Evolutionary conservation across 2,329 filamentous ascomycete species (phyloP).

Genomic region (Onygenales sp.): DNA sequence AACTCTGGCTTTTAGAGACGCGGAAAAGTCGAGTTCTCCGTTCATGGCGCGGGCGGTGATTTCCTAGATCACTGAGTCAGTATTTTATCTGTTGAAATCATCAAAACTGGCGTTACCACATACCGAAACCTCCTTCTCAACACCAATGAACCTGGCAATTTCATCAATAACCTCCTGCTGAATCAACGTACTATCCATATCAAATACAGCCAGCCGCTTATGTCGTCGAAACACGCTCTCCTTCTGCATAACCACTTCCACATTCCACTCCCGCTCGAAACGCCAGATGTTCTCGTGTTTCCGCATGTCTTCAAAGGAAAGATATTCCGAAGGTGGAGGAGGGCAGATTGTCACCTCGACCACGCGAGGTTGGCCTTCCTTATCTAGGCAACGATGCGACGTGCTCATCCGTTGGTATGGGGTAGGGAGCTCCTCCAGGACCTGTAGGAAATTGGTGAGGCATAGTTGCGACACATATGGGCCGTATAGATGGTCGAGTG

Average conservation of each 20-base stretch:
- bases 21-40: slow-evolving; percentile 86
- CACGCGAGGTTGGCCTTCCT: slow-evolving; percentile 39
- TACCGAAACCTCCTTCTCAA: slow-evolving; percentile 70
- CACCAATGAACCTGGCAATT: slow-evolving; percentile 72
- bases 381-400: slow-evolving; percentile 39
- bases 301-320: slow-evolving; percentile 57
- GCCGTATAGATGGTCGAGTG: slow-evolving; percentile 47
- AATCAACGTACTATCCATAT: slow-evolving; percentile 98
- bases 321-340: slow-evolving; percentile 38
- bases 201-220: slow-evolving; percentile 84
- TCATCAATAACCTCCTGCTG: slow-evolving; percentile 97
- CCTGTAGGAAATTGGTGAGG: slow-evolving; percentile 46
- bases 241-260: slow-evolving; percentile 68
- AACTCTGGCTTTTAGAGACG: slow-evolving; percentile 71
- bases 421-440: slow-evolving; percentile 40
- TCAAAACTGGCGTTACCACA: not conserved
- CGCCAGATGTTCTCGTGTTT: slow-evolving; percentile 73
- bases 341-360: slow-evolving; percentile 45
- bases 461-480: slow-evolving; percentile 46
- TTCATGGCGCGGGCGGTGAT: slow-evolving; percentile 95
- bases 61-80: slow-evolving; percentile 30
- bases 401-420: slow-evolving; percentile 41
- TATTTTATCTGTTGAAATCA: not conserved
- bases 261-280: slow-evolving; percentile 82
- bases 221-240: slow-evolving; percentile 67